A percentile compares a stretch with the other conserved stretches of the same genome.
Evolutionary conservation across 176 grass and related monocot genomes (phyloP).

Genomic region (Chloris gayana): DNA sequence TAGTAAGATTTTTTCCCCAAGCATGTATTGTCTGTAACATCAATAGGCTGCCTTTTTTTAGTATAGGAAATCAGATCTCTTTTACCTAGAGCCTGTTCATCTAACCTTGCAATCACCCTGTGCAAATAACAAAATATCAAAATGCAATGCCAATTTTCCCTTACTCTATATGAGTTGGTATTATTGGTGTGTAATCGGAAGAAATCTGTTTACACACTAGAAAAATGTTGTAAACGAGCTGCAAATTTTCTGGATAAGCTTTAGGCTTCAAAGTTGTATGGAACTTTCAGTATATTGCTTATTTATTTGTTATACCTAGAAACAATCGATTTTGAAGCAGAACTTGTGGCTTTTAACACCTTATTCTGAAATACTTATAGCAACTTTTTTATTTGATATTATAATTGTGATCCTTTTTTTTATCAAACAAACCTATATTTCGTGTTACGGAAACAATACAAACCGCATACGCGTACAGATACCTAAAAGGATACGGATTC

Average conservation of each 20-base stretch:
- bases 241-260: background rate
- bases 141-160: slow-evolving; percentile 1
- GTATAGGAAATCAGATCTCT: background rate
- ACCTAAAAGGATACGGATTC: too few species aligned
- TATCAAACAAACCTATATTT: too few species aligned
- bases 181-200: background rate
- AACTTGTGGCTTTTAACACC: background rate
- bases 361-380: background rate
- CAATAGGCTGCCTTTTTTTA: slow-evolving; percentile 22
- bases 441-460: too few species aligned
- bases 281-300: background rate
- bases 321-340: background rate
- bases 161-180: slow-evolving; percentile 7
- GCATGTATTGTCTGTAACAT: slow-evolving; percentile 39
- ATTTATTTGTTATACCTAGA: too few species aligned
- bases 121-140: slow-evolving; percentile 17
- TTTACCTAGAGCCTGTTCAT: slow-evolving; percentile 34
- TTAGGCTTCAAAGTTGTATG: background rate
- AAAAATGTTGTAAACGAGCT: slow-evolving; percentile 23
- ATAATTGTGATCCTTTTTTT: too few species aligned
- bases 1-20: background rate
- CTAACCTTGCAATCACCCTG: slow-evolving; percentile 34
- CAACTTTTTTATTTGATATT: background rate
- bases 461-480: too few species aligned
- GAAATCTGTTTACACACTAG: background rate